Evolutionary conservation across 2,329 filamentous ascomycete genomes (phyloP), one percentile per base, ranked within the genome.

Genomic region (Penicillium sp.): DNA sequence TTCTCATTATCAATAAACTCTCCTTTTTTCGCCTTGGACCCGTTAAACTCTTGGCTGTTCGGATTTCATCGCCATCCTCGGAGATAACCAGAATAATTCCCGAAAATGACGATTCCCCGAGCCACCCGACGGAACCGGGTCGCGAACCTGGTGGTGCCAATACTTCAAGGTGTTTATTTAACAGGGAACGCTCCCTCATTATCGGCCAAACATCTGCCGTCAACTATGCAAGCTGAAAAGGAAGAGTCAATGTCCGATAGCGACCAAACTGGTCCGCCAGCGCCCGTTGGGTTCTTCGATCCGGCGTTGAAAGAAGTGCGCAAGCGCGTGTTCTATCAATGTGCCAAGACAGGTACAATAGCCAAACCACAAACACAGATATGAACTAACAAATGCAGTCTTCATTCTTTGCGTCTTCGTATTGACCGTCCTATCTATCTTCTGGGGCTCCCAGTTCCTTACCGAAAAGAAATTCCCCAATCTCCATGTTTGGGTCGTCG

Each of bases 381-480:
- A 4, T 5, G 3, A 13, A 26, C 37, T 61, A 39, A 63, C 35
- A 5, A 9, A 8, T 4, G 14, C 47, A 69, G 68, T 72, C 5
- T 50, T 66, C 5, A 66, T 84, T 7, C 74, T 88, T 6, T 82
- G 82, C 67, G 63, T 76, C 4, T 87, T 86, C 63, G 82, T 87
- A 47, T 69, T 88, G 5, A 73, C 63, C 11, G 77, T 86, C 4
- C 68, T 89, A 0, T 86, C 83, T 0, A 71, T 88, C 3, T 88
- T 85, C 72, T 89, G 85, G 85, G 85, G 75, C 0, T 80, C 81
- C 0, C 80, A 88, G 21, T 84, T 77, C 65, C 65, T 77, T 14
- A 77, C 82, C 0, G 76, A 85, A 11, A 63, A 75, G 45, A 85
- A 83, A 52, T 71, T 82, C 19, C 73, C 72, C 3, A 71, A 74